phyloP scores from a whole-genome alignment of 2,329 filamentous ascomycete species.

The Colletotrichum trifolii region DNA sequence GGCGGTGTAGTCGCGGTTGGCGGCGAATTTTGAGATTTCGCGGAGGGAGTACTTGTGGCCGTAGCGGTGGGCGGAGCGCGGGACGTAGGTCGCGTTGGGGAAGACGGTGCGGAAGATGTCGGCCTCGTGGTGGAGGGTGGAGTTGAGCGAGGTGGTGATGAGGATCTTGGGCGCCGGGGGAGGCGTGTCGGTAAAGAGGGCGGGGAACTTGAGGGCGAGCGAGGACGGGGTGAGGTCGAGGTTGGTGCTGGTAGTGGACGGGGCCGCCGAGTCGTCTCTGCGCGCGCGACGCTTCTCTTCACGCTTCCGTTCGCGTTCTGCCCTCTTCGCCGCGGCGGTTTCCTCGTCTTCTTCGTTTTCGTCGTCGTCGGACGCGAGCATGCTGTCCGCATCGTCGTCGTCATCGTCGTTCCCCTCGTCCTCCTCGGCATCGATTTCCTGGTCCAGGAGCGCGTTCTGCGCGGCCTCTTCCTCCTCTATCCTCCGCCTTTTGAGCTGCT shows the following conservation, averaged over 20 bases:
- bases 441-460: constrained; percentile 52
- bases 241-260: constrained; percentile 72
- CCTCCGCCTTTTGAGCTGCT: constrained; percentile 67
- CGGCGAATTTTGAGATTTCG: constrained; percentile 88
- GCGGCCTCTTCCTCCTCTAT: constrained; percentile 65
- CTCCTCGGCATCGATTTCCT: constrained; percentile 52
- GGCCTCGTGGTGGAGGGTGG: constrained; percentile 86
- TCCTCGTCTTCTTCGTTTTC: constrained; percentile 64
- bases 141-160: constrained; percentile 90
- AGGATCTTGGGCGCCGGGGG: constrained; percentile 82
- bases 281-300: constrained; percentile 47
- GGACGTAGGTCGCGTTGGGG: constrained; percentile 88
- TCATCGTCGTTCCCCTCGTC: constrained; percentile 64
- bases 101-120: constrained; percentile 83
- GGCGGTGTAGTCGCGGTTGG: constrained; percentile 84
- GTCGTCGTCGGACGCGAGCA: constrained; percentile 75
- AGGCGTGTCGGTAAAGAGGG: constrained; percentile 69
- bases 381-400: constrained; percentile 69
- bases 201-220: constrained; percentile 70
- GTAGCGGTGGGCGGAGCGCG: constrained; percentile 84
- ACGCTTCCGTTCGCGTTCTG: constrained; percentile 45
- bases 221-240: constrained; percentile 72
- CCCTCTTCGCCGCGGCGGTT: constrained; percentile 55
- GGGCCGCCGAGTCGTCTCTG: constrained; percentile 62
- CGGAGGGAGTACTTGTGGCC: constrained; percentile 91